Evolutionary conservation across 1,284 basidiomycete species (phyloP).

Genomic region (Pseudozyma sp.): DNA sequence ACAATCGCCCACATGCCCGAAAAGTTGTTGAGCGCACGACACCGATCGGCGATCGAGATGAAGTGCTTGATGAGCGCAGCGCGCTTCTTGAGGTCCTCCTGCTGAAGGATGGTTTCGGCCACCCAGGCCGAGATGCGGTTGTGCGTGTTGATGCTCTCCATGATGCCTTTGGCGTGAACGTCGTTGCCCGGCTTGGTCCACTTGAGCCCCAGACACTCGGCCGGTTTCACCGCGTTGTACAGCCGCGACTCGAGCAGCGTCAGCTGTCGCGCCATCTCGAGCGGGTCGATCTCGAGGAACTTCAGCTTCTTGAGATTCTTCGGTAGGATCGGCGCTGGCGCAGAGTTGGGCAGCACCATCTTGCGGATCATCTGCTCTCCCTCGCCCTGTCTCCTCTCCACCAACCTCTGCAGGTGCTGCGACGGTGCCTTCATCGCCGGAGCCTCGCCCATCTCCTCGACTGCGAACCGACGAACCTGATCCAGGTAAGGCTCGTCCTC

Average conservation of each 20-base stretch:
- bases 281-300: conserved; percentile 85
- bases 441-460: conserved; percentile 61
- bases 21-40: conserved; percentile 89
- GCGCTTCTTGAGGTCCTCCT: conserved; percentile 86
- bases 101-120: conserved; percentile 84
- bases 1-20: conserved; percentile 95
- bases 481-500: conserved; percentile 68
- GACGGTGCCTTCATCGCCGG: conserved; percentile 52
- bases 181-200: conserved; percentile 66
- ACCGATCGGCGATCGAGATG: conserved; percentile 91
- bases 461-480: conserved; percentile 67
- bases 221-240: conserved; percentile 87
- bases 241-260: conserved; percentile 90
- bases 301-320: conserved; percentile 81
- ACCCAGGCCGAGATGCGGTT: conserved; percentile 94
- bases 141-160: conserved; percentile 88
- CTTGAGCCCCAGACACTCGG: conserved; percentile 81
- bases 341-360: conserved; percentile 61
- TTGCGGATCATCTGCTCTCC: conserved; percentile 60
- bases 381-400: conserved; percentile 66
- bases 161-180: conserved; percentile 78
- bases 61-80: conserved; percentile 88
- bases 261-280: conserved; percentile 92
- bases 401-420: conserved; percentile 66
- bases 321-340: conserved; percentile 78